phyloP scores from a whole-genome alignment of 78 protist species.

The Creolimax fragrantissima region DNA sequence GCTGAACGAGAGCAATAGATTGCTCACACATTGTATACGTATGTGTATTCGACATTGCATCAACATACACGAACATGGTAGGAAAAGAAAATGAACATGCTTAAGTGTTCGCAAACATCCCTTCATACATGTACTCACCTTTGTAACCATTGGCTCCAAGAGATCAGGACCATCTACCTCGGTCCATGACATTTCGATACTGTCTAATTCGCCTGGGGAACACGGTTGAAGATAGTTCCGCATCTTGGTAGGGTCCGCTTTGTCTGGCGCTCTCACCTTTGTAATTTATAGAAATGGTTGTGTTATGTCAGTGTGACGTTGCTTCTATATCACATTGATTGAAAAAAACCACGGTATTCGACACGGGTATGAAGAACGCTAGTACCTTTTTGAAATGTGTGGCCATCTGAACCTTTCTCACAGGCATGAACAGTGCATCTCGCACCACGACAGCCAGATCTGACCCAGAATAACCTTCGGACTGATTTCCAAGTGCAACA shows the following conservation, averaged over 20 bases:
- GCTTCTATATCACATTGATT: no score
- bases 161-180: background rate
- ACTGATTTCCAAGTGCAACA: slow-evolving; percentile 41
- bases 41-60: no score
- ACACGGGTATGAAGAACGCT: no score
- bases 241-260: background rate
- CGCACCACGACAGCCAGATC: slow-evolving; percentile 81
- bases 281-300: no score
- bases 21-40: background rate
- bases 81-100: background rate
- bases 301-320: no score
- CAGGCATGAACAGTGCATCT: slow-evolving; percentile 89
- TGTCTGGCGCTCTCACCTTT: background rate
- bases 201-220: slow-evolving; percentile 20
- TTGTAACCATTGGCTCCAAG: slow-evolving; percentile 19
- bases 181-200: slow-evolving; percentile 18
- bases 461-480: slow-evolving; percentile 84
- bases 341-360: no score
- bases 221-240: slow-evolving; percentile 13
- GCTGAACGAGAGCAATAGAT: background rate
- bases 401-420: slow-evolving; percentile 84
- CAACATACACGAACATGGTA: no score
- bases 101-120: no score
- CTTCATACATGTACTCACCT: no score
- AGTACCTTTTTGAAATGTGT: slow-evolving; percentile 85